Evolutionary conservation across 1,284 basidiomycete species (phyloP), one percentile per base, ranked within the genome.

Genomic region (Ceratobasidium sp.): DNA sequence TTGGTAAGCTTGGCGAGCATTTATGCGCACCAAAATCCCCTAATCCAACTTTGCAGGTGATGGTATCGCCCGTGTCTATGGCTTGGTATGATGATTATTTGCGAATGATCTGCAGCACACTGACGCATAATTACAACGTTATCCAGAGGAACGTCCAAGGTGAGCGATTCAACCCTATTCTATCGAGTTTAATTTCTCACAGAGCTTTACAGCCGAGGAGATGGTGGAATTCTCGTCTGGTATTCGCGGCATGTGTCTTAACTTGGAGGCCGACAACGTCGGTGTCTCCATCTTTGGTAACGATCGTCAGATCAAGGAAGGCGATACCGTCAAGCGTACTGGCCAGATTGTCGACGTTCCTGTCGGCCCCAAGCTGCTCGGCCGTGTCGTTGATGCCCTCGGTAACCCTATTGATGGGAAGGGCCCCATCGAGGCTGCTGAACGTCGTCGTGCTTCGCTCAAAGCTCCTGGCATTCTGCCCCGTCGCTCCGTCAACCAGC

Each of bases 171-270:
- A 23, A 75, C 14, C 34, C 43, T 50, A 28, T 61, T 41, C 30
- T 16, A 18, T 45, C 43, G 67, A 32, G 58, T 61, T 23, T 26
- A 34, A 12, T 43, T 74, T 69, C 57, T 23, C 55, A 58, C 72
- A n/a, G 71, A 74, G 14, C 41, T 23, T 9, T 21, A 34, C 80
- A 93, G 92, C 93, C 86, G 97, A 99, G 86, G 97, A 99, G 90
- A 98, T 99, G 97, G 97, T 99, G 88, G 97, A 99, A 88, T 99
- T 99, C 90, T 94, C 96, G 74, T 98, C 97, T 73, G 97, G 97
- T 86, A 90, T 99, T 80, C 93, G 94, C 81, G 94, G 94, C 86
- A 97, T 98, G 96, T 96, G 94, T 84, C 86, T 99, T 83, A 99
- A 99, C 92, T 92, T 99, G 89, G 97, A 99, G 86, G 94, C 96